Evolutionary conservation across 345 rosid species (phyloP), one percentile per base, ranked within the genome.

Genomic region (Combretum micranthum): DNA sequence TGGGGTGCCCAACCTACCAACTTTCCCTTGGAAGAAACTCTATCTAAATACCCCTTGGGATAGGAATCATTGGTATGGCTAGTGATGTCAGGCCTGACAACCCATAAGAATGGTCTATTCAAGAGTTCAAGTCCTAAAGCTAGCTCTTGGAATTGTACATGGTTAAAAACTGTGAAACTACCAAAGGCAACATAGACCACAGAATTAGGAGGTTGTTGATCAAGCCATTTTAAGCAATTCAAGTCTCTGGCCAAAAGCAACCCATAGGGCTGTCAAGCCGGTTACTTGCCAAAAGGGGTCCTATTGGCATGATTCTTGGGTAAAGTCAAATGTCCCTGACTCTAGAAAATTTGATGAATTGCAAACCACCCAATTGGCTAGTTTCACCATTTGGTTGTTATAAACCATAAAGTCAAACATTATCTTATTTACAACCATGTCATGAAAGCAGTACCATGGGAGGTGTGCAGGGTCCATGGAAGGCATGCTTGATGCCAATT

Each of bases 1-100:
- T 72, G 75, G 4, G 67, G 54, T 18, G 58, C 61, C 75, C 71
- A n/a, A n/a, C n/a, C n/a, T n/a, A n/a, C n/a, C n/a, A n/a, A n/a
- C n/a, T n/a, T n/a, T n/a, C n/a, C n/a, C 19, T 46, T 57, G 2
- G 20, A 50, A 12, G 50, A 53, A 11, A 63, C 68, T 49, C 69
- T 59, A 13, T 64, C 57, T 0, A 50, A 13, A 45, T 57, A 47
- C 42, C 73, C 69, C 15, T 52, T 37, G 20, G 64, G 69, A 21
- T 18, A 25, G 18, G 52, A 44, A 9, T 46, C 62, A 32, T 59
- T 50, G 4, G 16, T 47, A 16, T 15, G 17, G 13, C 18, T 18
- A 47, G 53, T 48, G 43, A 6, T 26, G 46, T 59, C 62, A 16
- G n/a, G n/a, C n/a, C n/a, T n/a, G n/a, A n/a, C n/a, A n/a, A n/a